Base-by-base conservation (phyloP, 2,329 filamentous ascomycete species). In the Hymenoscyphus repandus region DNA sequence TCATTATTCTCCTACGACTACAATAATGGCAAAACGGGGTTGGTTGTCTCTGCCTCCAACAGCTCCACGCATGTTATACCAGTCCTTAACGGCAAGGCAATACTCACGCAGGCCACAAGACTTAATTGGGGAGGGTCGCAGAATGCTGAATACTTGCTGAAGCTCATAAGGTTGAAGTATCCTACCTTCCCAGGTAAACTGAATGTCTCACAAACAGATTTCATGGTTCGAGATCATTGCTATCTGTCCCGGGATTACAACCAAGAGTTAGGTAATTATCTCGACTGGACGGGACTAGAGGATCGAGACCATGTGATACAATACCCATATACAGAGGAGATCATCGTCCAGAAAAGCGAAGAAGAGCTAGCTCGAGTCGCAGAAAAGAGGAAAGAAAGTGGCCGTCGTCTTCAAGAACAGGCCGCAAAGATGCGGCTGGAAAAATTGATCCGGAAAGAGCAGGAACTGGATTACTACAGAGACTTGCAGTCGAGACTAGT, bases 391-490 rank as follows among this genome's bases (percentile, higher is more conserved):
- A 95, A 95, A 68, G 93, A 99, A 70, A 93, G 90, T 60, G 93
- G 93, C 0, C 79, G 93, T 57, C 79, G 95, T 41, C 67, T 99
- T 22, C 93, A 99, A 68, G 90, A 96, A 63, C 93, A 99, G 69
- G 93, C 93, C 0, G 92, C 92, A 9, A 97, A 96, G 70, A 96
- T 96, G 90, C 85, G 93, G 6, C 74, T 99, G 0, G 93, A 99
- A 58, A 95, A 95, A 63, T 75, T 99, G 42, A 89, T 97, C 67
- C 88, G 88, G 64, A 99, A 99, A 69, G 93, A 99, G 70, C 84
- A 95, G 65, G 91, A 97, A 66, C 73, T 97, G 1, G 91, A 95
- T 60, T 96, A 96, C 69, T 96, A 91, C 74, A 90, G 90, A 65
- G 82, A 90, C 52, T 72, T 99, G 3, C 90, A 95, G 64, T 69